Base-by-base conservation (phyloP, 495 filamentous ascomycete species). In the Penicilliopsis zonata region DNA sequence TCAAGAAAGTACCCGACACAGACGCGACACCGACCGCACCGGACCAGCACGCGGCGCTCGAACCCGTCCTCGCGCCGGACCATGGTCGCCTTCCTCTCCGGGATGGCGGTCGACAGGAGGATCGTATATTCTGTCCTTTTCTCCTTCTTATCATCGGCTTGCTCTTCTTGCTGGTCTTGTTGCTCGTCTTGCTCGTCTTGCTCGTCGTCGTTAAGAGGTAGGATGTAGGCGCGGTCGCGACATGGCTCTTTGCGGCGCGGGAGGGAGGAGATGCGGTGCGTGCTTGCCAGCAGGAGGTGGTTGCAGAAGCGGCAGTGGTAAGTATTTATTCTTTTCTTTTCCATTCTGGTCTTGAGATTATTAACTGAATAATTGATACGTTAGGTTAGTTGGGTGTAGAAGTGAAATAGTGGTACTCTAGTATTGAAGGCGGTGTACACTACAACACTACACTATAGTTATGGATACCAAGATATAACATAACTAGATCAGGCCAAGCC, bases 271-370 rank as follows among this genome's bases (percentile, higher is more conserved):
- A 83, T 50, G 25, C 47, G 34, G 37, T 74, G 66, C 3, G 76
- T 81, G 28, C 69, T 76, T 12, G 80, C 71, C 34, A 86, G 63
- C 27, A 86, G 59, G 48, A 82, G 74, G 47, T 78, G 69, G 25
- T 62, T 72, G 68, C 80, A 86, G 63, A 76, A 68, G 24, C 55
- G 61, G 65, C 79, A 83, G 61, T 86, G 80, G 63, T 81, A 78
- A 31, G 77, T 81, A 46, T 6, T 23, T 23, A 23, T n/a, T n/a
- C n/a, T n/a, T n/a, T n/a, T n/a, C n/a, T n/a, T n/a, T n/a, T n/a
- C n/a, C n/a, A n/a, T n/a, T n/a, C n/a, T n/a, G n/a, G n/a, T n/a
- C n/a, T n/a, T n/a, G n/a, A n/a, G n/a, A n/a, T n/a, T n/a, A n/a
- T n/a, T n/a, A n/a, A n/a, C n/a, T n/a, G n/a, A n/a, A n/a, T n/a